Evolutionary conservation across 1,284 basidiomycete species (phyloP).

Genomic region (Malassezia sympodialis): DNA sequence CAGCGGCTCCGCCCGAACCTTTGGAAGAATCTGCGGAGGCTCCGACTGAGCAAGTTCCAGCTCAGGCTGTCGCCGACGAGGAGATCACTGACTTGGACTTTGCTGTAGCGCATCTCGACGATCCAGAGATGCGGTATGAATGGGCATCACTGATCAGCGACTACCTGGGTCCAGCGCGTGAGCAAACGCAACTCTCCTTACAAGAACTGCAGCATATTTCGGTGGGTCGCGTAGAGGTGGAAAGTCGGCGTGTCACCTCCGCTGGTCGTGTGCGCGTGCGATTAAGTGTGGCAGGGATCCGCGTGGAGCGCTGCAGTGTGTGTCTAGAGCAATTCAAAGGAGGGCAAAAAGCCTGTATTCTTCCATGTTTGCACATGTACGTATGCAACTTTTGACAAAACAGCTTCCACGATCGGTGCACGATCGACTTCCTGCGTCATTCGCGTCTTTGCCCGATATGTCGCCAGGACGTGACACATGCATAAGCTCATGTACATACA

Average conservation of each 20-base stretch:
- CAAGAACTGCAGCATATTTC: constrained; percentile 50
- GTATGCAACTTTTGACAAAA: not conserved
- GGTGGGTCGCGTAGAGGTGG: constrained; percentile 58
- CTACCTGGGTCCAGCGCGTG: constrained; percentile 56
- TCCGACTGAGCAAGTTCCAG: no score
- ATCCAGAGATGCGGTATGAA: constrained; percentile 26
- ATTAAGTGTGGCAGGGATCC: constrained; percentile 60
- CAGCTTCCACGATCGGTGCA: constrained; percentile 33
- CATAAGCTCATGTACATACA: constrained; percentile 1
- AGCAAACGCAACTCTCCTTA: constrained; percentile 34
- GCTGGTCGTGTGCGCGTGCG: constrained; percentile 70
- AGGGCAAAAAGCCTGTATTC: constrained; percentile 56
- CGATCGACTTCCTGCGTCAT: constrained; percentile 17
- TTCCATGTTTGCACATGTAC: constrained; percentile 59
- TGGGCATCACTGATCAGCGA: constrained; percentile 57
- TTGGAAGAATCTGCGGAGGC: not conserved
- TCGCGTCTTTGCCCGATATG: constrained; percentile 27
- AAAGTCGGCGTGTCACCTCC: constrained; percentile 58
- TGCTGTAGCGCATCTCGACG: constrained; percentile 34
- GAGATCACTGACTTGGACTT: constrained; percentile 40
- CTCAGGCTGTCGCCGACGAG: not conserved
- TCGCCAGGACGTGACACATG: constrained; percentile 13
- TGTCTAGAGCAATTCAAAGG: constrained; percentile 67
- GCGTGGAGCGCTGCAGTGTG: constrained; percentile 68
- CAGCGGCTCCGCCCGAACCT: not conserved